These are phyloP conservation scores for Trichoderma koningii DNA, from an alignment of 2,329 filamentous ascomycete genomes.

Conservation along the genomic window DNA sequence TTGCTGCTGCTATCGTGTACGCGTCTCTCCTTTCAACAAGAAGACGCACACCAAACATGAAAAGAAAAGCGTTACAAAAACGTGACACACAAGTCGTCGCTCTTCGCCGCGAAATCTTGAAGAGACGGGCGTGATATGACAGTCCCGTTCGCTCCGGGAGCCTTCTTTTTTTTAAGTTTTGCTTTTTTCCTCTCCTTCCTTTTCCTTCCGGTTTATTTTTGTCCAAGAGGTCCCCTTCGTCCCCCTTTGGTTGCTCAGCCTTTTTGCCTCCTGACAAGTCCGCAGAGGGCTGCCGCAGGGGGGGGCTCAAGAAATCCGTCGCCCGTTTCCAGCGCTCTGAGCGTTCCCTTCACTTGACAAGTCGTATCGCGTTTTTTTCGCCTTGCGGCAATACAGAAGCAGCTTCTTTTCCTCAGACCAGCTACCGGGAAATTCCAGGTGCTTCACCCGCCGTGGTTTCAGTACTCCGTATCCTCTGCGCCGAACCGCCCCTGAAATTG, in stretches of 20 bases:
- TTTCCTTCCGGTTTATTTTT: slow-evolving; percentile 2
- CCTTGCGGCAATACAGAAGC: slow-evolving; percentile 28
- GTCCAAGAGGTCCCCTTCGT: background rate
- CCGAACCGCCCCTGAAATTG: slow-evolving; percentile 28
- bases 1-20: slow-evolving; percentile 26
- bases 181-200: no score
- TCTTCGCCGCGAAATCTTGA: slow-evolving; percentile 19
- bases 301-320: slow-evolving; percentile 8
- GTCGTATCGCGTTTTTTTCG: slow-evolving; percentile 26
- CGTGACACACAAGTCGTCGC: slow-evolving; percentile 24
- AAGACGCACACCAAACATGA: background rate
- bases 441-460: slow-evolving; percentile 27
- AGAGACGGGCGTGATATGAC: slow-evolving; percentile 1
- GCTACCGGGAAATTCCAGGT: slow-evolving; percentile 26
- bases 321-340: slow-evolving; percentile 21
- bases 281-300: background rate
- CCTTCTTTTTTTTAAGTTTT: background rate
- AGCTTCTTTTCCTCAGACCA: slow-evolving; percentile 28
- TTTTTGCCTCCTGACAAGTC: background rate
- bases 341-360: slow-evolving; percentile 24
- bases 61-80: slow-evolving; percentile 21
- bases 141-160: slow-evolving; percentile 5
- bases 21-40: slow-evolving; percentile 8
- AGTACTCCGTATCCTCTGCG: slow-evolving; percentile 29
- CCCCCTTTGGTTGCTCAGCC: background rate